These are phyloP conservation scores for Tetracladium setigerum DNA, from an alignment of 495 filamentous ascomycete species.

Conservation along the genomic window DNA sequence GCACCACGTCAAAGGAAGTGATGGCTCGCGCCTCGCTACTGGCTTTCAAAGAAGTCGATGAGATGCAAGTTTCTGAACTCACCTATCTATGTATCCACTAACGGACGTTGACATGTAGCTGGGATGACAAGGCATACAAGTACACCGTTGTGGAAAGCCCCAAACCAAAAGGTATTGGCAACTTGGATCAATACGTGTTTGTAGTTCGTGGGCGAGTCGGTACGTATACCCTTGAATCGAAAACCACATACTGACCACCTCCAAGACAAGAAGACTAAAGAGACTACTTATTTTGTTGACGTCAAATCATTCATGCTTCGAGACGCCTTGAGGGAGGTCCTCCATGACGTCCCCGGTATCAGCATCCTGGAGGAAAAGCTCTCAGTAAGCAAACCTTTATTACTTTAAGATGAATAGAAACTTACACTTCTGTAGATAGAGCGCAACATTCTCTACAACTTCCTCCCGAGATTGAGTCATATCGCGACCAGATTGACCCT, in stretches of 20 bases:
- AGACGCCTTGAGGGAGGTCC: slow-evolving; percentile 14
- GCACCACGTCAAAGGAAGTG: neutral
- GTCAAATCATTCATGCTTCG: slow-evolving; percentile 13
- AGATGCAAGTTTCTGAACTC: slow-evolving; percentile 34
- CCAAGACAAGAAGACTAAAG: slow-evolving; percentile 9
- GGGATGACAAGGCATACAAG: slow-evolving; percentile 67
- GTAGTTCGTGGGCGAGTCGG: slow-evolving; percentile 47
- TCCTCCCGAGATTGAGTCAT: slow-evolving; percentile 25
- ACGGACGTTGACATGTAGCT: slow-evolving; percentile 44
- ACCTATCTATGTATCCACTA: neutral
- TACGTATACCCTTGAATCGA: neutral
- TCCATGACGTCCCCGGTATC: slow-evolving; percentile 11
- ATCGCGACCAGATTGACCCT: neutral
- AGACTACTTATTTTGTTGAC: slow-evolving; percentile 7
- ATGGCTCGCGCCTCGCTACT: slow-evolving; percentile 38
- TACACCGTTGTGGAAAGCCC: slow-evolving; percentile 70
- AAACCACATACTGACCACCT: neutral
- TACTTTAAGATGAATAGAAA: neutral
- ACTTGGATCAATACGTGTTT: slow-evolving; percentile 74
- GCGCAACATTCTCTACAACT: slow-evolving; percentile 28
- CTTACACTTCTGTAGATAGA: slow-evolving; percentile 19
- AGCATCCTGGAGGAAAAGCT: slow-evolving; percentile 13
- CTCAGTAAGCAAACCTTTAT: slow-evolving; percentile 5
- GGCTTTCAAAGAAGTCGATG: slow-evolving; percentile 77
- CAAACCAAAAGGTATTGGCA: slow-evolving; percentile 50